Conservation (phyloP, 352 stramenopile species). For the Phytophthora sp. region DNA sequence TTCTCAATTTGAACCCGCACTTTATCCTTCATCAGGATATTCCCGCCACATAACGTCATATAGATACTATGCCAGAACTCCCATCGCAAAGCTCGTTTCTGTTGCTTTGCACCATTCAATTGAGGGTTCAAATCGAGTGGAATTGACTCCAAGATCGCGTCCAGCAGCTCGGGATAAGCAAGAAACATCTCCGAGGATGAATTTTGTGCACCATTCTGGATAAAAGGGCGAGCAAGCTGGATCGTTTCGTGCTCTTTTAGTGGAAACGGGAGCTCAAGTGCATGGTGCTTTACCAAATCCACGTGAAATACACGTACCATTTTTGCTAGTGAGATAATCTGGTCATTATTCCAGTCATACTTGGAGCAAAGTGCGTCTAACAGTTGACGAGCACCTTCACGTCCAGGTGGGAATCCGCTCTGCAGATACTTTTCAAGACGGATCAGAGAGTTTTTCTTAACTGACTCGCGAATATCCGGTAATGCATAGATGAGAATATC, state of each 20-base stretch:
- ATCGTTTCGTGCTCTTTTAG: constrained; percentile 46
- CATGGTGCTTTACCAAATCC: constrained; percentile 49
- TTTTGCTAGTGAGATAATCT: constrained; percentile 45
- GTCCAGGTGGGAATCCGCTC: constrained; percentile 42
- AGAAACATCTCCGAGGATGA: constrained; percentile 27
- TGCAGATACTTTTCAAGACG: constrained; percentile 48
- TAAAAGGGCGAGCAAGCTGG: constrained; percentile 27
- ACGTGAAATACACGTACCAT: constrained; percentile 43
- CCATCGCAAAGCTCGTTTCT: constrained; percentile 25
- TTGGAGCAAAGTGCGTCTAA: constrained; percentile 53
- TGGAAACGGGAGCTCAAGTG: constrained; percentile 35
- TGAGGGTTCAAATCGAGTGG: not conserved
- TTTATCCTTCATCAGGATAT: constrained; percentile 30
- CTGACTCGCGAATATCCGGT: constrained; percentile 25
- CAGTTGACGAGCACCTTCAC: constrained; percentile 24
- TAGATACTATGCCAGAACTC: constrained; percentile 52
- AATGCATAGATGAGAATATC: constrained; percentile 66
- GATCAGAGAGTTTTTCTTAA: constrained; percentile 26
- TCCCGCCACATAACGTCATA: constrained; percentile 40
- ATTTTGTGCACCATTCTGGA: constrained; percentile 10
- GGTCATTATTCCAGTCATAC: constrained; percentile 48
- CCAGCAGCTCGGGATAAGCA: constrained; percentile 45
- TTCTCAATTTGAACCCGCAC: constrained; percentile 54
- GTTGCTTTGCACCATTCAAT: not conserved
- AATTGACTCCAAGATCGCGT: constrained; percentile 39